Conservation (phyloP, 352 stramenopile species). For the Pythium brachiatum region DNA sequence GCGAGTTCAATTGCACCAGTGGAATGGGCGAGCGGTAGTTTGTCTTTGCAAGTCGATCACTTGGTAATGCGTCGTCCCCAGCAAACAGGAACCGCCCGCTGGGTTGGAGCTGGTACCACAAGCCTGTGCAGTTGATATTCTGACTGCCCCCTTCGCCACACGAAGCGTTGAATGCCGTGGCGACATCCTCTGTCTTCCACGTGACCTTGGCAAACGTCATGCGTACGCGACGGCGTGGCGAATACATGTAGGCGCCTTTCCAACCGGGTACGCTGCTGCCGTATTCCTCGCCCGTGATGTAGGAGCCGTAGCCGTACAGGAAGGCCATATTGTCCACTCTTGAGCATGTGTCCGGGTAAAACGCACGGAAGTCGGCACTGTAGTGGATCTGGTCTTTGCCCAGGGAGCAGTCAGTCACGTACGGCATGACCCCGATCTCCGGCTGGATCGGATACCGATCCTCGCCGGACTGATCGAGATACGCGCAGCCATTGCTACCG, state of each 20-base stretch:
- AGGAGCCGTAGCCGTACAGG: constrained; percentile 35
- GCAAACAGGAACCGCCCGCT: constrained; percentile 11
- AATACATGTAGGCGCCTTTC: no score
- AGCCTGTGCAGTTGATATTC: constrained; percentile 6
- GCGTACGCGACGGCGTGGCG: constrained; percentile 1
- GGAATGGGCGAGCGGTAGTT: constrained; percentile 2
- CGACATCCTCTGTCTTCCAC: constrained; percentile 5
- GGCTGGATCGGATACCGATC: constrained; percentile 26
- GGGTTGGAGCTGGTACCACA: constrained; percentile 10
- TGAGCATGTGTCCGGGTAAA: constrained; percentile 30
- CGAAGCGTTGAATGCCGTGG: not conserved
- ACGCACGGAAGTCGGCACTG: constrained; percentile 37
- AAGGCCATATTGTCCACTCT: constrained; percentile 28
- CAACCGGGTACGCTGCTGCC: constrained; percentile 18
- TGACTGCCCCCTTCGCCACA: not conserved
- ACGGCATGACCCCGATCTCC: constrained; percentile 37
- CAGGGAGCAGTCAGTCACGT: constrained; percentile 30
- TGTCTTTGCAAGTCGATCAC: not conserved
- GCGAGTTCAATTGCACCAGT: constrained; percentile 12
- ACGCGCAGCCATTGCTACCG: constrained; percentile 33
- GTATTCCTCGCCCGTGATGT: constrained; percentile 39
- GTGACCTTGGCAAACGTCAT: constrained; percentile 9
- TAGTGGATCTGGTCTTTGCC: constrained; percentile 30
- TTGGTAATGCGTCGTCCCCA: constrained; percentile 23
- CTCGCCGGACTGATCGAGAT: constrained; percentile 33